Conservation (phyloP, 1,284 basidiomycete species). For the Ustilago curta region DNA sequence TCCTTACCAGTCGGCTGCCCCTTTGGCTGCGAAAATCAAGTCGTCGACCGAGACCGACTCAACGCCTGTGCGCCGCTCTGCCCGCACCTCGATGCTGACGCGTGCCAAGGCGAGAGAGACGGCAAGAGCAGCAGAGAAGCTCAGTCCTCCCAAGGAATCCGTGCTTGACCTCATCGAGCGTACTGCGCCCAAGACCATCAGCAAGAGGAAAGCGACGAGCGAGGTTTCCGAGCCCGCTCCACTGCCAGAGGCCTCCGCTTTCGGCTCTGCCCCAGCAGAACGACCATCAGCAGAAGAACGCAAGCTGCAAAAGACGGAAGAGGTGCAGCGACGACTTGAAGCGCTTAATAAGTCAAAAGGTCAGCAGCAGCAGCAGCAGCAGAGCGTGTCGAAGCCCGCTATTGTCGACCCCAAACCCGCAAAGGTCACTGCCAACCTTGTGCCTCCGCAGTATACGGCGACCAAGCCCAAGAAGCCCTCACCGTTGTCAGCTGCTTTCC, state of each 20-base stretch:
- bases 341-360: conserved; percentile 41
- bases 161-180: conserved; percentile 61
- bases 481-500: conserved; percentile 52
- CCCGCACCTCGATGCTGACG: conserved; percentile 46
- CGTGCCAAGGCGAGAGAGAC: conserved; percentile 56
- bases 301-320: conserved; percentile 54
- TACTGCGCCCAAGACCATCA: conserved; percentile 47
- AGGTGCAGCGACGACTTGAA: conserved; percentile 53
- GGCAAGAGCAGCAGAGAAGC: conserved; percentile 32
- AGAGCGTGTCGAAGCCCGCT: conserved; percentile 12
- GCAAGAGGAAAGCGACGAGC: conserved; percentile 20
- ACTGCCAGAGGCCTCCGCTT: background rate
- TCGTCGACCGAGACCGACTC: conserved; percentile 9
- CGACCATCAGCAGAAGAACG: conserved; percentile 21
- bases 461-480: conserved; percentile 59
- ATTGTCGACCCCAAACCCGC: background rate
- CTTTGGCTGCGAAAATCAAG: conserved; percentile 26
- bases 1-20: conserved; percentile 58
- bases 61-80: conserved; percentile 28
- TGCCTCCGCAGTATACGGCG: conserved; percentile 47
- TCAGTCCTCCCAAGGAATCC: conserved; percentile 49
- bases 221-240: background rate
- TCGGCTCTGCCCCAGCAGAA: conserved; percentile 8
- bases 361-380: conserved; percentile 26
- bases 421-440: conserved; percentile 17